Evolutionary conservation across 1,284 basidiomycete genomes (phyloP).

Genomic region (Wolfiporia cocos): DNA sequence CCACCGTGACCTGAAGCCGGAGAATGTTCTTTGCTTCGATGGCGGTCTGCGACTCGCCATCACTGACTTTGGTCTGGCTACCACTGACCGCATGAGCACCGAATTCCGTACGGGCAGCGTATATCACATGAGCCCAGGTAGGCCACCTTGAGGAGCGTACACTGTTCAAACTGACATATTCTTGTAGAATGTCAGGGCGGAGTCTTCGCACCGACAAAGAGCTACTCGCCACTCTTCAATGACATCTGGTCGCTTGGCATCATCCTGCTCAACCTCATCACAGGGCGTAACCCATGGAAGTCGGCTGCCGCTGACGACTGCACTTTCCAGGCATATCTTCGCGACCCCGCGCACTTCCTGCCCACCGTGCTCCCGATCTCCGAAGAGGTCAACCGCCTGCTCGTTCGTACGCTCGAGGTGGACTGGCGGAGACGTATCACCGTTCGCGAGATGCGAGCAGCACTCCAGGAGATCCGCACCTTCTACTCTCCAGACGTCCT

Average conservation of each 20-base stretch:
- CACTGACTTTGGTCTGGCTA: conserved; percentile 97
- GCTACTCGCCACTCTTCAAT: conserved; percentile 85
- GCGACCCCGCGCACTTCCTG: conserved; percentile 58
- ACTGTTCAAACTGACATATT: conserved; percentile 7
- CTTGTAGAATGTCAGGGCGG: conserved; percentile 88
- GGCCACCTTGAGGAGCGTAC: conserved; percentile 25
- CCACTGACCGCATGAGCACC: conserved; percentile 79
- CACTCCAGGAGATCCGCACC: conserved; percentile 59
- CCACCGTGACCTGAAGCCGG: conserved; percentile 97
- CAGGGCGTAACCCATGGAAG: conserved; percentile 96
- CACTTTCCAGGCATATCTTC: conserved; percentile 72
- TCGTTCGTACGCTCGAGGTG: conserved; percentile 65
- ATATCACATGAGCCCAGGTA: conserved; percentile 95
- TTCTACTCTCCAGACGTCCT: conserved; percentile 72
- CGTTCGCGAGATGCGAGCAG: conserved; percentile 64
- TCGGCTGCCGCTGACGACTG: conserved; percentile 80
- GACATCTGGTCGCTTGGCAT: conserved; percentile 99
- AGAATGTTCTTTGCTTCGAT: conserved; percentile 91
- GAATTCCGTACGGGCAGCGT: conserved; percentile 96
- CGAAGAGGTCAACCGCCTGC: conserved; percentile 58
- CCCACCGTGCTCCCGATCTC: conserved; percentile 74
- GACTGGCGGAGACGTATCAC: conserved; percentile 68
- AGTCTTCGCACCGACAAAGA: conserved; percentile 58
- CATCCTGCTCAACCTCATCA: conserved; percentile 91
- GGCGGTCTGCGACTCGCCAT: conserved; percentile 80